These are phyloP conservation scores for Pythium brachiatum DNA, from an alignment of 352 stramenopile species.

Conservation along the genomic window DNA sequence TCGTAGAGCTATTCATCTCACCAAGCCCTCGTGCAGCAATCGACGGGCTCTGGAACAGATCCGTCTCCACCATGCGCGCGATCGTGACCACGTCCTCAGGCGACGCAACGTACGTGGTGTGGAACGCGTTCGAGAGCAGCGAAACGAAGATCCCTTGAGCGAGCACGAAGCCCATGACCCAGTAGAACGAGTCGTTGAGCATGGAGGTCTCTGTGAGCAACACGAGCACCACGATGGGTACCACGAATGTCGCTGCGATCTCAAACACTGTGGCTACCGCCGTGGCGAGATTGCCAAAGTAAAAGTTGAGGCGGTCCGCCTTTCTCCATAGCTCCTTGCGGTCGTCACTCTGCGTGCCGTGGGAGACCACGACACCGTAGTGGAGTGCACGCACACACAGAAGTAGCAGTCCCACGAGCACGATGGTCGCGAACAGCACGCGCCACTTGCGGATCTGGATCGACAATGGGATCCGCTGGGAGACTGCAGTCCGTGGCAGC, in stretches of 20 bases:
- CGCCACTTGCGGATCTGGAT: conserved; percentile 22
- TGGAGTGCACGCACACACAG: background rate
- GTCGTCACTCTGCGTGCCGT: background rate
- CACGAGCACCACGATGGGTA: conserved; percentile 43
- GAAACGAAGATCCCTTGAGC: conserved; percentile 26
- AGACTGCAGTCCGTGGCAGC: background rate
- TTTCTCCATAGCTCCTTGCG: background rate
- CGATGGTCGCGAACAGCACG: conserved; percentile 1
- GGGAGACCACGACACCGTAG: conserved; percentile 4
- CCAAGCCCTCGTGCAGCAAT: background rate
- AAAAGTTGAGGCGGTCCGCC: conserved; percentile 47
- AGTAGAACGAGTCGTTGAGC: conserved; percentile 42
- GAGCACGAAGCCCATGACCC: conserved; percentile 28
- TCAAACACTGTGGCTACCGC: conserved; percentile 43
- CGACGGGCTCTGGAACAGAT: conserved; percentile 5
- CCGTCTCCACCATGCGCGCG: background rate
- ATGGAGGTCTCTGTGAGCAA: conserved; percentile 36
- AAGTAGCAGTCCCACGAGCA: conserved; percentile 4
- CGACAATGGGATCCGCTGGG: conserved; percentile 9
- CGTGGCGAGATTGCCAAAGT: conserved; percentile 35
- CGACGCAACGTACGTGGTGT: conserved; percentile 41
- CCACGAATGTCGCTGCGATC: conserved; percentile 32
- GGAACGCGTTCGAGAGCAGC: conserved; percentile 46
- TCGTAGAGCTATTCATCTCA: background rate
- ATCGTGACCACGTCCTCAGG: background rate